phyloP scores from a whole-genome alignment of 1,139 yeast genomes.

The Yamadazyma blattariae region DNA sequence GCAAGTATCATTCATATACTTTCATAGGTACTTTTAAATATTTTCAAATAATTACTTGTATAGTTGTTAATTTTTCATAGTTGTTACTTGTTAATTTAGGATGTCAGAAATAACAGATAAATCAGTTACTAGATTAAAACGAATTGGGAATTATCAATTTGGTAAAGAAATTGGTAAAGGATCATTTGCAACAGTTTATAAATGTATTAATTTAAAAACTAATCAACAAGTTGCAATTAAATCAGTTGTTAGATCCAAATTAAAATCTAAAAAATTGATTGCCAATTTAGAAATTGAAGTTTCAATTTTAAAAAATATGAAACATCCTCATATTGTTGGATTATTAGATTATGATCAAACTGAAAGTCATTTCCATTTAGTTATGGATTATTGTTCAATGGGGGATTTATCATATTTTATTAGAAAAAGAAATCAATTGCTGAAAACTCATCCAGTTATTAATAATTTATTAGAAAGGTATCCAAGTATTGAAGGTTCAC shows the following conservation, averaged over 20 bases:
- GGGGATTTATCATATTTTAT: constrained; percentile 92
- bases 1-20: too few relatives aligned
- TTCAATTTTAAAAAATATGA: constrained; percentile 75
- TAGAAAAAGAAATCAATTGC: constrained; percentile 68
- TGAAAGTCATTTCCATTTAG: constrained; percentile 73
- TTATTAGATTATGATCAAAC: constrained; percentile 81
- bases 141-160: constrained; percentile 33
- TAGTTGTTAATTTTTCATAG: too few relatives aligned
- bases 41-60: too few relatives aligned
- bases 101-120: too few relatives aligned
- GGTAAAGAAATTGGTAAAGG: constrained; percentile 53
- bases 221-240: constrained; percentile 78
- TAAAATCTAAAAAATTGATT: constrained; percentile 79
- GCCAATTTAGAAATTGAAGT: constrained; percentile 93
- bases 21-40: too few relatives aligned
- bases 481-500: constrained; percentile 76
- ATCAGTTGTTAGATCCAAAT: constrained; percentile 77
- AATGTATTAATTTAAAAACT: constrained; percentile 41
- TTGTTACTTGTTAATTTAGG: too few relatives aligned
- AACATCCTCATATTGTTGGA: constrained; percentile 91
- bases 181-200: constrained; percentile 49
- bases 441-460: constrained; percentile 74
- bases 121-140: constrained; percentile 1
- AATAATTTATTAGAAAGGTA: constrained; percentile 73
- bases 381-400: constrained; percentile 96